Conservation (phyloP, 371 early-diverging fungal species). For the Paraphysoderma sedebokerense region DNA sequence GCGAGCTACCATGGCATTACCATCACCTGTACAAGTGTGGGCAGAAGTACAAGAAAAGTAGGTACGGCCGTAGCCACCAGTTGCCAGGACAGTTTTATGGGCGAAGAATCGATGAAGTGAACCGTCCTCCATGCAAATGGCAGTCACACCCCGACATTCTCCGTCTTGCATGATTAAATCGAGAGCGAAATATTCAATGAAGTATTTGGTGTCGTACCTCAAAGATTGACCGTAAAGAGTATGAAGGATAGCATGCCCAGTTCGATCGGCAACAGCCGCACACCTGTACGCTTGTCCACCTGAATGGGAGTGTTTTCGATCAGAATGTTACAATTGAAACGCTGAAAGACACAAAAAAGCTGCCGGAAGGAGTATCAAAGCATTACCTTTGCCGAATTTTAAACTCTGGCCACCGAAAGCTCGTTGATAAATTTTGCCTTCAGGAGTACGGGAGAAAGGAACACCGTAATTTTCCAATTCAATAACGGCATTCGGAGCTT, state of each 20-base stretch:
- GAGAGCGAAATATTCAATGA: conserved; percentile 95
- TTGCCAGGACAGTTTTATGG: conserved; percentile 95
- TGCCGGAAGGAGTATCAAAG: not conserved
- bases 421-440: conserved; percentile 95
- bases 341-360: not conserved
- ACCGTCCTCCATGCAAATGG: conserved; percentile 94
- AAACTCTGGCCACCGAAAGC: conserved; percentile 94
- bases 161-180: conserved; percentile 97
- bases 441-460: conserved; percentile 92
- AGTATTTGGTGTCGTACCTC: conserved; percentile 86
- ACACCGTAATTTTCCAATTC: conserved; percentile 96
- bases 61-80: conserved; percentile 96
- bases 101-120: conserved; percentile 91
- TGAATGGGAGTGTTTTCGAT: conserved; percentile 2
- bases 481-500: conserved; percentile 87
- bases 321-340: not conserved
- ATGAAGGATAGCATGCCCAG: conserved; percentile 94
- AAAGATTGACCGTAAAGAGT: conserved; percentile 94
- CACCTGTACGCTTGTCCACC: conserved; percentile 96
- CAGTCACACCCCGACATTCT: conserved; percentile 89
- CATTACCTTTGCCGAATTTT: conserved; percentile 73
- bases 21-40: conserved; percentile 65
- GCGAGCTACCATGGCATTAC: conserved; percentile 38
- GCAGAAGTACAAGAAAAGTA: conserved; percentile 97
- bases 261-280: conserved; percentile 95